These are phyloP conservation scores for Leccinum subtestaceum DNA, from an alignment of 768 basidiomycete species.

Conservation along the genomic window DNA sequence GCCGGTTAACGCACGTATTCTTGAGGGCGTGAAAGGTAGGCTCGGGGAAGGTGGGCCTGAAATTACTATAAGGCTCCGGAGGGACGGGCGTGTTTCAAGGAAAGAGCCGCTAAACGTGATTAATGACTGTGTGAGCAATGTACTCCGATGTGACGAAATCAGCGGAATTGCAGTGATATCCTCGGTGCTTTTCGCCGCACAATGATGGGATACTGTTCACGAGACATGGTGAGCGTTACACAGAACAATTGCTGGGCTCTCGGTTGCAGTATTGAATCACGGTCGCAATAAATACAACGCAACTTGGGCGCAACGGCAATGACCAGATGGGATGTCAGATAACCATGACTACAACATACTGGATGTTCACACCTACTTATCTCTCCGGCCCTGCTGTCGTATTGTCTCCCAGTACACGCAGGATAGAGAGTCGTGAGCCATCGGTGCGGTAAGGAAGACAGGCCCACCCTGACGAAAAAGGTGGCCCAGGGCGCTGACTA, in stretches of 20 bases:
- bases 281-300: constrained; percentile 5
- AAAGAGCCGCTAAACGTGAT: constrained; percentile 5
- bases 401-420: neutral
- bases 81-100: constrained; percentile 16
- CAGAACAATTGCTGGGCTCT: neutral
- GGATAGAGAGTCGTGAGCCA: neutral
- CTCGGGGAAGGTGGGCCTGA: constrained; percentile 2
- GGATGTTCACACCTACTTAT: constrained; percentile 2
- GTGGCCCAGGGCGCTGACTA: constrained; percentile 2
- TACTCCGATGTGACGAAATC: neutral
- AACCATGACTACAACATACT: constrained; percentile 18
- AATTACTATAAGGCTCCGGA: constrained; percentile 5
- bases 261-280: neutral
- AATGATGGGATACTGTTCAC: neutral
- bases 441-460: neutral
- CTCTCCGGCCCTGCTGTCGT: neutral
- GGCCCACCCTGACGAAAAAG: neutral
- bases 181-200: neutral
- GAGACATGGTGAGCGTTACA: neutral
- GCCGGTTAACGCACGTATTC: neutral
- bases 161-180: neutral
- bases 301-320: neutral
- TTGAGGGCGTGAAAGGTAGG: neutral
- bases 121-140: neutral
- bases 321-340: constrained; percentile 3